These are phyloP conservation scores for Adansonia gregorii DNA, from an alignment of 441 rosid genomes.

Conservation along the genomic window DNA sequence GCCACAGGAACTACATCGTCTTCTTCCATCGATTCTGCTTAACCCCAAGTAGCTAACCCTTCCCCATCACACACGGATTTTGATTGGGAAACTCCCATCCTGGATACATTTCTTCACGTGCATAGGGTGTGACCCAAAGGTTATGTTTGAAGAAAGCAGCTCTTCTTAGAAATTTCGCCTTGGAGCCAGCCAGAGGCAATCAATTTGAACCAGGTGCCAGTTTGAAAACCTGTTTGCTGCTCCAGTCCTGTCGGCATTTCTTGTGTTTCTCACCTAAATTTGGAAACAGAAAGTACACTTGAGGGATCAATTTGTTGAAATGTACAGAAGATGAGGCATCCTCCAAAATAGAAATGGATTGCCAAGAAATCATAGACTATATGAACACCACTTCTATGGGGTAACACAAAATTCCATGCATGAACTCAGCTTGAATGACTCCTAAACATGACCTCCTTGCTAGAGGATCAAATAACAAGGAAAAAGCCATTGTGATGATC, in stretches of 20 bases:
- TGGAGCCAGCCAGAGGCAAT: slow-evolving; percentile 50
- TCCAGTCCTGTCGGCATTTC: slow-evolving; percentile 50
- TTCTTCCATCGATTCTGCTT: too few relatives aligned
- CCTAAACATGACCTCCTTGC: too few relatives aligned
- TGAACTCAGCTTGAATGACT: too few relatives aligned
- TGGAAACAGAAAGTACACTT: background rate
- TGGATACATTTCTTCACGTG: too few relatives aligned
- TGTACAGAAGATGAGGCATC: background rate
- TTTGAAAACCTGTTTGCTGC: slow-evolving; percentile 52
- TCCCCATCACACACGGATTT: background rate
- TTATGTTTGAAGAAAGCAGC: slow-evolving; percentile 61
- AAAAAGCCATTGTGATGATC: too few relatives aligned
- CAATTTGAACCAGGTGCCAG: slow-evolving; percentile 58
- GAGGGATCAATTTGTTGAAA: background rate
- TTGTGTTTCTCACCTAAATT: slow-evolving; percentile 49
- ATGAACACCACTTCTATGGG: too few relatives aligned
- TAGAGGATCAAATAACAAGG: too few relatives aligned
- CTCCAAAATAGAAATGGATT: background rate
- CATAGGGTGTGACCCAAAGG: slow-evolving; percentile 50
- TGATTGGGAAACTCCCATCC: background rate
- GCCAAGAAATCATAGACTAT: background rate
- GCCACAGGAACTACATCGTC: too few relatives aligned
- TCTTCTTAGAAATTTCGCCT: slow-evolving; percentile 52
- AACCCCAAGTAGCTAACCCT: background rate
- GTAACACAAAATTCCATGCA: too few relatives aligned